These are phyloP conservation scores for Mytilinidion resinicola DNA, from an alignment of 495 filamentous ascomycete genomes.

Conservation along the genomic window DNA sequence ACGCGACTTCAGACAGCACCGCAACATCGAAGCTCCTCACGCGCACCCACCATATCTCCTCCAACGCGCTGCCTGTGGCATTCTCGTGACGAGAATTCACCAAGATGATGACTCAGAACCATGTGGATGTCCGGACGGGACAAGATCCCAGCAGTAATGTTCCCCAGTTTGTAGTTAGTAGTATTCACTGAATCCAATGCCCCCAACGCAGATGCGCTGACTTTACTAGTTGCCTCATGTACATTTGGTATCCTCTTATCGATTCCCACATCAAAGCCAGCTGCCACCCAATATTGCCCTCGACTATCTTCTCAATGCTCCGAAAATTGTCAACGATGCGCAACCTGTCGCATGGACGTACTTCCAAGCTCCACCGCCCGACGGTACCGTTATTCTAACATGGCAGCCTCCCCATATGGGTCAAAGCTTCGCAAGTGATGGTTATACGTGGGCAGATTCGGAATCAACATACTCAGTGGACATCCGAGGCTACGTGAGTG, in stretches of 20 bases:
- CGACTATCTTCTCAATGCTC: constrained; percentile 71
- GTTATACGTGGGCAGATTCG: constrained; percentile 78
- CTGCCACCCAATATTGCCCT: constrained; percentile 64
- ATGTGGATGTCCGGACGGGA: background rate
- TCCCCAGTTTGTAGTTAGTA: constrained; percentile 17
- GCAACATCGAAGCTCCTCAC: no score
- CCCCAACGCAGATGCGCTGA: constrained; percentile 21
- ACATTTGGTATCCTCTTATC: constrained; percentile 71
- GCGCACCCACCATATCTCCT: no score
- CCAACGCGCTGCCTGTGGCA: background rate
- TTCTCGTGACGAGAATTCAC: background rate
- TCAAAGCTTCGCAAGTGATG: constrained; percentile 76
- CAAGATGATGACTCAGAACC: background rate
- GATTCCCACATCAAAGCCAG: constrained; percentile 60
- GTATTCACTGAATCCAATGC: constrained; percentile 8
- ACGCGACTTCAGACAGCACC: no score
- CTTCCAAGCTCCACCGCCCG: constrained; percentile 62
- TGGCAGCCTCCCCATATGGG: constrained; percentile 69
- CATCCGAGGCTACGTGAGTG: constrained; percentile 68
- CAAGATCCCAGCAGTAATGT: constrained; percentile 25
- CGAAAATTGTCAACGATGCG: constrained; percentile 65
- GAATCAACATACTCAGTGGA: constrained; percentile 67
- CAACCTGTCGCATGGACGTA: constrained; percentile 89
- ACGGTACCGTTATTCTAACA: constrained; percentile 73
- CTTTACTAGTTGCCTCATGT: constrained; percentile 67